Conservation (phyloP, 768 basidiomycete species). For the Amanita jacksonii region DNA sequence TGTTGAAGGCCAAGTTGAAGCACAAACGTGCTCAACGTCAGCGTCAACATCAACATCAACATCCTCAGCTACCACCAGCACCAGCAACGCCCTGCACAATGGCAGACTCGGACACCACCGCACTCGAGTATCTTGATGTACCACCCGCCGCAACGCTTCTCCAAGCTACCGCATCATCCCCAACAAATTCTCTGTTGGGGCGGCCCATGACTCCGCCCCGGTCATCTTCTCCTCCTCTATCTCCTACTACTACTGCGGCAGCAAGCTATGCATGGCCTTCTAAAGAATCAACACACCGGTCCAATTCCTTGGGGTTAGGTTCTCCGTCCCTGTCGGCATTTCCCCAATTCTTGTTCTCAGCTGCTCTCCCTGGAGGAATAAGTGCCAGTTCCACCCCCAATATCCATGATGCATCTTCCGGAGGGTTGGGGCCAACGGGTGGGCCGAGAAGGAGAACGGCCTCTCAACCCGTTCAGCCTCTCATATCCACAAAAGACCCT, state of each 20-base stretch:
- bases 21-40: no score
- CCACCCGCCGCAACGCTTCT: background rate
- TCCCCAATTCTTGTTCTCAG: conserved; percentile 28
- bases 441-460: conserved; percentile 18
- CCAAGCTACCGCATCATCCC: conserved; percentile 8
- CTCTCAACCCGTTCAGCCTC: conserved; percentile 17
- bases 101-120: no score
- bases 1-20: no score
- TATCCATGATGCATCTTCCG: conserved; percentile 14
- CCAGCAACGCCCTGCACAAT: no score
- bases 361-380: conserved; percentile 16
- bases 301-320: conserved; percentile 14
- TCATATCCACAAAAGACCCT: conserved; percentile 55
- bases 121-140: background rate
- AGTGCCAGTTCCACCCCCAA: conserved; percentile 9
- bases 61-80: no score
- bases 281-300: no score
- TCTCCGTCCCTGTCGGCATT: conserved; percentile 26
- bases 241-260: conserved; percentile 17
- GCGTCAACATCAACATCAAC: no score
- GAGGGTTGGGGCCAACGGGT: no score
- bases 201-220: no score
- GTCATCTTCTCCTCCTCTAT: conserved; percentile 25
- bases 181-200: no score
- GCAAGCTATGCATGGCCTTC: no score